Evolutionary conservation across 2,329 filamentous ascomycete genomes (phyloP).

Genomic region (Fonsecaea erecta): DNA sequence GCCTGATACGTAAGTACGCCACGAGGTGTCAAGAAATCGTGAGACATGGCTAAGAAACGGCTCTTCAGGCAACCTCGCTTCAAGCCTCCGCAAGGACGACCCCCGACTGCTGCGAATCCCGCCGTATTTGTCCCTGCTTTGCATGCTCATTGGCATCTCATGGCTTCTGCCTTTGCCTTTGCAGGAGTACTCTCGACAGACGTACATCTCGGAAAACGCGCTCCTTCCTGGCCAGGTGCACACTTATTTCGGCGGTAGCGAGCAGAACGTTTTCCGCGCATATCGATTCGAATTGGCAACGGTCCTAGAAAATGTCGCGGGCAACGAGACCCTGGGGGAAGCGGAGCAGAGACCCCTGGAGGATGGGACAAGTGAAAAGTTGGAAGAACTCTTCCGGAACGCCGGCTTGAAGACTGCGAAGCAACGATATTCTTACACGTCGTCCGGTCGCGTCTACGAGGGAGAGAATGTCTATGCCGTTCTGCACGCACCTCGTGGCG

Average conservation of each 20-base stretch:
- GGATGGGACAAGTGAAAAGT: constrained; percentile 57
- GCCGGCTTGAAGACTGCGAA: constrained; percentile 84
- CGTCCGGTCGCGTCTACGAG: constrained; percentile 72
- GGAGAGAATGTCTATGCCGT: constrained; percentile 95
- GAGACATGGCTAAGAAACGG: neutral
- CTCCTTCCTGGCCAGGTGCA: constrained; percentile 94
- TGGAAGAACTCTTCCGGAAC: constrained; percentile 75
- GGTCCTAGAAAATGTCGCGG: constrained; percentile 25
- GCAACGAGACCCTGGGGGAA: constrained; percentile 52
- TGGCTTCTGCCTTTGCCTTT: constrained; percentile 92
- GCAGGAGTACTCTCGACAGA: constrained; percentile 85
- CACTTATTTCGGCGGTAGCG: constrained; percentile 95
- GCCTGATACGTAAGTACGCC: constrained; percentile 34
- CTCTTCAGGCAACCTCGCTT: constrained; percentile 27
- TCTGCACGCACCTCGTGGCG: constrained; percentile 87
- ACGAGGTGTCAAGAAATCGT: constrained; percentile 34
- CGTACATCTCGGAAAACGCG: constrained; percentile 97
- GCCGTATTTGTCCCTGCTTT: constrained; percentile 83
- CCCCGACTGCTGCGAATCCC: constrained; percentile 81
- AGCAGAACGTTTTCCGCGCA: constrained; percentile 90
- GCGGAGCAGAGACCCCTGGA: constrained; percentile 22
- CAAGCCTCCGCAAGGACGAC: constrained; percentile 67
- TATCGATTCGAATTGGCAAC: constrained; percentile 82
- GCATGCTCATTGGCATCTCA: constrained; percentile 79
- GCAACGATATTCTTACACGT: constrained; percentile 84